phyloP scores from a whole-genome alignment of 2,329 filamentous ascomycete species.

The Alternaria ethzedia region DNA sequence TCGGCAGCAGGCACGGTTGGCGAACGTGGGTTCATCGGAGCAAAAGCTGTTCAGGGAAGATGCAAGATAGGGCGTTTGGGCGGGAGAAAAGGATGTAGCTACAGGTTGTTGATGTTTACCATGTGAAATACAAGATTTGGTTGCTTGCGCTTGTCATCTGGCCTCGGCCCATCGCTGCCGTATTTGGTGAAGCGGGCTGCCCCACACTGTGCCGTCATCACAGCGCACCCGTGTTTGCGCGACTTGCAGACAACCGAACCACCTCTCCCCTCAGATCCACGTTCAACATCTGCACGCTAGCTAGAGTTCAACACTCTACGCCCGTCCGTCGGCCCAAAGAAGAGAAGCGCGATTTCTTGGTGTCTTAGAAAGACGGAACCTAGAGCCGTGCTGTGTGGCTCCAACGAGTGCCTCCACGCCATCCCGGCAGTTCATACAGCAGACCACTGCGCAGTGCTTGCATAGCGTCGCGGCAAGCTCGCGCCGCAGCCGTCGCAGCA shows the following conservation, averaged over 20 bases:
- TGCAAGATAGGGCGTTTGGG: not conserved
- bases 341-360: not conserved
- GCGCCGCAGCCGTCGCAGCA: constrained; percentile 26
- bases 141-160: constrained; percentile 1
- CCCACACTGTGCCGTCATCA: constrained; percentile 15
- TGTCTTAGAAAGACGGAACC: not conserved
- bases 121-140: not conserved
- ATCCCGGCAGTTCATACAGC: constrained; percentile 26
- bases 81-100: not conserved
- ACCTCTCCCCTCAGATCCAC: constrained; percentile 14
- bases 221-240: constrained; percentile 7
- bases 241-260: constrained; percentile 5
- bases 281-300: constrained; percentile 32
- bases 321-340: constrained; percentile 2
- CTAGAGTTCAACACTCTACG: constrained; percentile 48
- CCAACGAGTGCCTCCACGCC: constrained; percentile 18
- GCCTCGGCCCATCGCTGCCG: constrained; percentile 8
- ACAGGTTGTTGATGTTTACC: not conserved
- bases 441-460: constrained; percentile 31
- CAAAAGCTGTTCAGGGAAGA: not conserved
- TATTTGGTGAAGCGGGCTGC: constrained; percentile 5
- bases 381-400: constrained; percentile 1
- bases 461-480: constrained; percentile 35
- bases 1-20: not conserved
- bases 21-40: not conserved